Percentiles rank a stretch among this genome's conserved stretches.
Conservation (phyloP, 2,329 filamentous ascomycete genomes). For the Aspergillus fischeri region DNA sequence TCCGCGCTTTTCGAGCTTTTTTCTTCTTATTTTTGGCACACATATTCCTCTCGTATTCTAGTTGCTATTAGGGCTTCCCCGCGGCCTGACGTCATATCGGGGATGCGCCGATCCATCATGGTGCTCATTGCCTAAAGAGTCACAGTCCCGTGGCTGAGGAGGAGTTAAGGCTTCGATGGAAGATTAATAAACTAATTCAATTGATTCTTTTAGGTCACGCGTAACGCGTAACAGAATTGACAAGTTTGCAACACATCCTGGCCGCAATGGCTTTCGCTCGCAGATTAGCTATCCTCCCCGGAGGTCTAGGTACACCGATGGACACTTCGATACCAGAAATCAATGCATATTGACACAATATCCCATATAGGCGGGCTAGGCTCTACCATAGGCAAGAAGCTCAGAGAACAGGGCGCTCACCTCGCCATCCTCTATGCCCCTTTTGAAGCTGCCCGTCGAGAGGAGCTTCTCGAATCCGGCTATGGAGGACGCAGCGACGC, state of each 20-base stretch:
- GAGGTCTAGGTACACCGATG: constrained; percentile 36
- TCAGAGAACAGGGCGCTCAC: constrained; percentile 39
- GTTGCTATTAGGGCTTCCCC: too few relatives aligned
- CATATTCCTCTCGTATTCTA: too few relatives aligned
- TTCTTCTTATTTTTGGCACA: too few relatives aligned
- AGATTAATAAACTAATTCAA: too few relatives aligned
- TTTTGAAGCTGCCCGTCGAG: constrained; percentile 39
- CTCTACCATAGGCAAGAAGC: constrained; percentile 39
- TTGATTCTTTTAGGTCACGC: too few relatives aligned
- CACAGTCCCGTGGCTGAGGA: too few relatives aligned
- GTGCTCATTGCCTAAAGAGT: background rate
- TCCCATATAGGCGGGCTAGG: constrained; percentile 36
- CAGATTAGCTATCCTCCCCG: constrained; percentile 41
- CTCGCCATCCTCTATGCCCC: constrained; percentile 47
- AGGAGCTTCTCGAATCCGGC: constrained; percentile 32
- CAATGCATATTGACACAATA: constrained; percentile 15
- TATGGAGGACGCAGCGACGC: constrained; percentile 28
- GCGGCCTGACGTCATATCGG: background rate
- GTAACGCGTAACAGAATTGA: too few relatives aligned
- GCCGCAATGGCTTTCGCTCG: constrained; percentile 34
- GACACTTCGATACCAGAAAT: background rate
- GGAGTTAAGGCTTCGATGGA: too few relatives aligned
- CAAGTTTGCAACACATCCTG: too few relatives aligned
- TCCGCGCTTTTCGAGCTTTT: too few relatives aligned
- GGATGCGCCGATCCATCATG: background rate